phyloP scores from a whole-genome alignment of 805 yeast genomes.

The Lachancea thermotolerans region DNA sequence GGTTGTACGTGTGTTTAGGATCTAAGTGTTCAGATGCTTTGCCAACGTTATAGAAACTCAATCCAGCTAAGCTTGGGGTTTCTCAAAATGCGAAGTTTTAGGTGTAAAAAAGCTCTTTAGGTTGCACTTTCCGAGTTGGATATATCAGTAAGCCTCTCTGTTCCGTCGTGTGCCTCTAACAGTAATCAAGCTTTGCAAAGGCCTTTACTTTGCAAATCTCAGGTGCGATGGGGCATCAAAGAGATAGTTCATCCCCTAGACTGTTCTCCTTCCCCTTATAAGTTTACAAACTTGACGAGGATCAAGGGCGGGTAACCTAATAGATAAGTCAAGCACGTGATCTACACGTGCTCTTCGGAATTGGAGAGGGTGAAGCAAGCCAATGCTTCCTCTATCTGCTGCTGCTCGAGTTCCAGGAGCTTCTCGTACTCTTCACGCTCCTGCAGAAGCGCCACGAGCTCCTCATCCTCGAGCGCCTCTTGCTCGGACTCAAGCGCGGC shows the following conservation, averaged over 20 bases:
- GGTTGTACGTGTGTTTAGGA: background rate
- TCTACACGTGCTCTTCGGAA: background rate
- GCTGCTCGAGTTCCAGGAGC: slow-evolving; percentile 5
- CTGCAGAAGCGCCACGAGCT: slow-evolving; percentile 13
- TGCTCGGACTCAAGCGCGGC: slow-evolving; percentile 12
- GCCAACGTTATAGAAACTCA: too few relatives aligned
- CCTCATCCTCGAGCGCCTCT: slow-evolving; percentile 23
- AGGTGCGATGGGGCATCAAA: background rate
- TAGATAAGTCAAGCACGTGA: too few relatives aligned
- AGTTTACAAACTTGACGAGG: background rate
- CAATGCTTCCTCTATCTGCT: slow-evolving; percentile 7
- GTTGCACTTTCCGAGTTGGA: too few relatives aligned
- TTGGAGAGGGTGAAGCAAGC: slow-evolving; percentile 1
- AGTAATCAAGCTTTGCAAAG: too few relatives aligned
- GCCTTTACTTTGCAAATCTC: too few relatives aligned
- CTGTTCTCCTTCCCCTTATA: background rate
- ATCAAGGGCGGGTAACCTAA: too few relatives aligned
- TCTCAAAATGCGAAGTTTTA: too few relatives aligned
- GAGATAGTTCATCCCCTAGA: background rate
- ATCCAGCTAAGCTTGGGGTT: too few relatives aligned
- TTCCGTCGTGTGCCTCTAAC: too few relatives aligned
- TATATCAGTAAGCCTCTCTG: too few relatives aligned
- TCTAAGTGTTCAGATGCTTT: too few relatives aligned
- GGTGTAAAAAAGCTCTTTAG: too few relatives aligned
- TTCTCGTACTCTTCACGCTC: slow-evolving; percentile 6